Base-by-base conservation (phyloP, 768 basidiomycete genomes). In the Pleurotus citrinopileatus region DNA sequence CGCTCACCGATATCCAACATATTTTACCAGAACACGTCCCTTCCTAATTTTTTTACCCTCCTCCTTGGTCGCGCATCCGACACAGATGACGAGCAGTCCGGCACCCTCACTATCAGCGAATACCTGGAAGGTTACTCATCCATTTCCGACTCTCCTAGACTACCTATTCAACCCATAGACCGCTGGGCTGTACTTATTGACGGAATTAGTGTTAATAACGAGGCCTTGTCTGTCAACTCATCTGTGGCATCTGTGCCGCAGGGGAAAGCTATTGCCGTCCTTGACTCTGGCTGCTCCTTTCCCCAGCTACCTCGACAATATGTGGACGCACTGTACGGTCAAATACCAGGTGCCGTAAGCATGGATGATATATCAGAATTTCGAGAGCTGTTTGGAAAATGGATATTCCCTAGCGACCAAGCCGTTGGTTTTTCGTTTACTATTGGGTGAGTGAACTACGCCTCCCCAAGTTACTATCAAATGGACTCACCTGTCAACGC, bases 201-300 rank as follows among this genome's bases (percentile, higher is more conserved):
- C 56, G 83, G 83, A 1, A 70, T 89, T 51, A 76, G 83, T 25
- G 87, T 85, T 0, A 76, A 84, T 52, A 83, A 83, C 4, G 62
- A 78, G 23, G 55, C 69, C n/a, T 78, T 86, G 37, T 59, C 69
- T 17, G 60, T 83, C 44, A 63, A 60, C 3, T 78, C 81, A 0
- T 67, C 64, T 23, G 84, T 87, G 10, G 60, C 68, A 8, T 67
- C 74, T 26, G 70, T 73, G 0, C 65, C 67, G 25, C 65, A 78
- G 43, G 66, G 65, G 8, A 68, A 69, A 15, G 68, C 80, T 9
- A 86, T 83, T 1, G 79, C 78, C 4, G 71, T 89, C 2, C 69
- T 89, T 26, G 89, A 90, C 62, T 83, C 84, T 4, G 88, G 89
- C 0, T 89, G 84, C 64, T 76, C 84, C 0, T 69, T 87, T 2